A percentile compares a stretch with the other conserved stretches of the same genome.
These are phyloP conservation scores for Chrysoporthe puriensis DNA, from an alignment of 2,329 filamentous ascomycete species.

Conservation along the genomic window DNA sequence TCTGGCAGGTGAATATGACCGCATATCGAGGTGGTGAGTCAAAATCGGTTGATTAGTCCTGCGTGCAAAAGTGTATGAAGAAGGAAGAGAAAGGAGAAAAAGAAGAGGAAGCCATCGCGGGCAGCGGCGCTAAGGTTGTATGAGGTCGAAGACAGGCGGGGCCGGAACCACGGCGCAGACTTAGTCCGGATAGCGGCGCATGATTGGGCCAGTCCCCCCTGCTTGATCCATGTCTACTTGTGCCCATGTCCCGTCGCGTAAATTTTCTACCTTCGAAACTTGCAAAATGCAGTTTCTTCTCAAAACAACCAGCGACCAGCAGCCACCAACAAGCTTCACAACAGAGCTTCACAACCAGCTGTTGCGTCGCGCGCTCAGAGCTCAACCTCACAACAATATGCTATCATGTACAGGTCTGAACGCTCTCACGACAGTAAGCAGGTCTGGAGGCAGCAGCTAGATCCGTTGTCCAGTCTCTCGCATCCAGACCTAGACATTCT, in stretches of 20 bases:
- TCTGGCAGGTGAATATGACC: conserved; percentile 68
- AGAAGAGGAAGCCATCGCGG: conserved; percentile 24
- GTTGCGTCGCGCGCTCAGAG: background rate
- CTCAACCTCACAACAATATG: background rate
- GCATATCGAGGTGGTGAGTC: conserved; percentile 53
- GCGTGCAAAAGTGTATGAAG: conserved; percentile 52
- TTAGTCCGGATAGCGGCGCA: conserved; percentile 8
- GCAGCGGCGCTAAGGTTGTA: background rate
- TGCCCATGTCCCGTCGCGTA: conserved; percentile 11
- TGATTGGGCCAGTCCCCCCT: background rate
- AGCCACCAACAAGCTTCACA: background rate
- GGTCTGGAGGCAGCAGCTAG: background rate
- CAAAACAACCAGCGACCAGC: conserved; percentile 4
- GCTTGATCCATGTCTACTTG: background rate
- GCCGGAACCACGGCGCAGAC: background rate
- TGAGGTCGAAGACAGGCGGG: conserved; percentile 1
- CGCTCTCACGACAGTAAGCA: conserved; percentile 1
- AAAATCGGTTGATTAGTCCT: conserved; percentile 65
- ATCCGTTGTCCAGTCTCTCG: background rate
- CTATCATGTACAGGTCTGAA: conserved; percentile 15
- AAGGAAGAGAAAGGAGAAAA: conserved; percentile 32
- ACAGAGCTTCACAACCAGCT: background rate
- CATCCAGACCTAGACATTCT: background rate
- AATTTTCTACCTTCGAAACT: conserved; percentile 15
- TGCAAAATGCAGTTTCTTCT: background rate